Base-by-base conservation (phyloP, 176 grass and related monocot genomes). In the Aegilops speltoides region DNA sequence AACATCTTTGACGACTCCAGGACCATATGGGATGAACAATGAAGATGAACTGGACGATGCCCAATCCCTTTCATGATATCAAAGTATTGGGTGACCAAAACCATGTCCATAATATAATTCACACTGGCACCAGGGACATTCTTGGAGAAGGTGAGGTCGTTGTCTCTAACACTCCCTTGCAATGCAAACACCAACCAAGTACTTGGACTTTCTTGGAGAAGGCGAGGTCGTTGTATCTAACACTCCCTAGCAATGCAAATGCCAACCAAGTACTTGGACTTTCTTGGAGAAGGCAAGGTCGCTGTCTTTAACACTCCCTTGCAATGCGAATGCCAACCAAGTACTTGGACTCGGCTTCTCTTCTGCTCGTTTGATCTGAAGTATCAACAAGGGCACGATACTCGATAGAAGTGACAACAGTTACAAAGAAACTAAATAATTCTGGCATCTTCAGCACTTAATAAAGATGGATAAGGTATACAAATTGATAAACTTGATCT, bases 351-450 rank as follows among this genome's bases (percentile, higher is more conserved):
- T 93, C 81, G 4, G 87, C 87, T 15, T 89, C 81, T 73, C 84
- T 84, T 92, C 88, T 1, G 88, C 91, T 57, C 29, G 80, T 64
- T 93, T 93, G 57, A 93, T 90, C 64, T 88, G 85, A 29, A 93
- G 15, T 33, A 90, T 86, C 77, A 40, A 9, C 38, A 40, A 40
- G 38, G 8, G 38, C 38, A 40, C 8, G 38, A 9, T 8, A 10
- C 38, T 40, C 7, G 38, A 40, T 40, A 40, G 38, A 40, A 40
- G 38, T 40, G 38, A 40, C 38, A 40, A 40, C 2, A 40, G 8
- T 40, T 40, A 40, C 38, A 40, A 40, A 40, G 1, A 40, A 40
- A 40, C 38, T 40, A 10, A 40, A 40, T 40, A 40, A 40, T 8
- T 40, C 7, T 40, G 38, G 38, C 38, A 40, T 40, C 38, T 40